Evolutionary conservation across 192 early-diverging fungal genomes (phyloP).

Genomic region (Gaertneriomyces semiglobifer): DNA sequence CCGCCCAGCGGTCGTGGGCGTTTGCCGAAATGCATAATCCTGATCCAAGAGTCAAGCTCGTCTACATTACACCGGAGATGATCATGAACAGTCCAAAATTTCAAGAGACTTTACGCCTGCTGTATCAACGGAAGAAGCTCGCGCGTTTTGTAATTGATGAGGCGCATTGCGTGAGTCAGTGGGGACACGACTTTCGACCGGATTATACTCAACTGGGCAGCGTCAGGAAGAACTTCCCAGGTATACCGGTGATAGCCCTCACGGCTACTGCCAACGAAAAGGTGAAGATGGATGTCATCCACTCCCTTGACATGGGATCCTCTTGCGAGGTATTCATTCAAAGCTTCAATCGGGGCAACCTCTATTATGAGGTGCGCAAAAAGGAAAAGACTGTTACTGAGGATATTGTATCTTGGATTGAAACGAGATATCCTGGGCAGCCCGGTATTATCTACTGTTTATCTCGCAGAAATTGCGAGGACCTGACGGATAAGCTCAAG

Average conservation of each 20-base stretch:
- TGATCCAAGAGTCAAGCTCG: slow-evolving; percentile 48
- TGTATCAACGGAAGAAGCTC: slow-evolving; percentile 61
- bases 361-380: slow-evolving; percentile 52
- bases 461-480: slow-evolving; percentile 75
- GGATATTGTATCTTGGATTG: slow-evolving; percentile 73
- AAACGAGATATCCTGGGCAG: slow-evolving; percentile 54
- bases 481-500: slow-evolving; percentile 68
- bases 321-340: slow-evolving; percentile 67
- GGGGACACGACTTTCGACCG: slow-evolving; percentile 97
- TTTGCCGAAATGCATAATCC: slow-evolving; percentile 33
- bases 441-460: slow-evolving; percentile 93
- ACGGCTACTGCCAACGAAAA: slow-evolving; percentile 92
- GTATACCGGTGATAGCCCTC: slow-evolving; percentile 86
- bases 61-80: slow-evolving; percentile 88
- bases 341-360: slow-evolving; percentile 86
- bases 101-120: slow-evolving; percentile 46
- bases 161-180: slow-evolving; percentile 93
- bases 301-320: slow-evolving; percentile 67
- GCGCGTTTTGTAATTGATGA: slow-evolving; percentile 93
- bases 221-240: slow-evolving; percentile 65
- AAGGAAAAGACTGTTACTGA: slow-evolving; percentile 64
- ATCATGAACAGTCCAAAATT: slow-evolving; percentile 64
- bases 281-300: slow-evolving; percentile 78
- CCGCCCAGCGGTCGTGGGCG: slow-evolving; percentile 47
- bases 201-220: slow-evolving; percentile 74